These are phyloP conservation scores for Boletus tomentosulus DNA, from an alignment of 768 basidiomycete species.

Conservation along the genomic window DNA sequence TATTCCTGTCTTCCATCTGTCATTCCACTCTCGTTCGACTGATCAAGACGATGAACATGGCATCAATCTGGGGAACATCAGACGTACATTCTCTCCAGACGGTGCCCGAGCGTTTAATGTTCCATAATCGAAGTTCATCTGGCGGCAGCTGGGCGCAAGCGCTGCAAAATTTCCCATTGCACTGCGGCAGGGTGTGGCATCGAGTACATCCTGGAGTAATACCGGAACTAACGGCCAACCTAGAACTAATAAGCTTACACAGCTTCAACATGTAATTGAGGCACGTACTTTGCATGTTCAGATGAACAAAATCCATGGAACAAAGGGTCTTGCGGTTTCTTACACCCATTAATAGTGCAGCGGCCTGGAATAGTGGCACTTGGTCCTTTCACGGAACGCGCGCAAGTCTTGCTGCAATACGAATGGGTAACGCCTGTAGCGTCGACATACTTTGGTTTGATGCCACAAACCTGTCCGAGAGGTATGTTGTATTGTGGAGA, in stretches of 20 bases:
- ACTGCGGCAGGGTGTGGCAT: slow-evolving; percentile 47
- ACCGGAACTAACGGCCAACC: slow-evolving; percentile 49
- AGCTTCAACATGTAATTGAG: slow-evolving; percentile 1
- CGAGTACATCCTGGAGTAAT: slow-evolving; percentile 47
- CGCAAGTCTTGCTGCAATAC: slow-evolving; percentile 61
- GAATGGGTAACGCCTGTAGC: slow-evolving; percentile 51
- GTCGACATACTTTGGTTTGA: slow-evolving; percentile 60
- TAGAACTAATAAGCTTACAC: slow-evolving; percentile 22
- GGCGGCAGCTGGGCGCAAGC: slow-evolving; percentile 46
- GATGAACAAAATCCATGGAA: slow-evolving; percentile 57
- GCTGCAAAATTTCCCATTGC: slow-evolving; percentile 44
- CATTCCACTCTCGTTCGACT: slow-evolving; percentile 52
- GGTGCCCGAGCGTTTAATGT: slow-evolving; percentile 43
- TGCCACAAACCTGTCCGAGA: slow-evolving; percentile 47
- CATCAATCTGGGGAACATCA: slow-evolving; percentile 14
- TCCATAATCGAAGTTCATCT: slow-evolving; percentile 42
- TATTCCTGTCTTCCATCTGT: slow-evolving; percentile 31
- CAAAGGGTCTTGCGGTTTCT: slow-evolving; percentile 44
- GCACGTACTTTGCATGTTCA: slow-evolving; percentile 50
- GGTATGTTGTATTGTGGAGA: slow-evolving; percentile 9
- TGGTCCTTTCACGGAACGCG: slow-evolving; percentile 37
- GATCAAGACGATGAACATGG: slow-evolving; percentile 31
- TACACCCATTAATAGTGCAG: slow-evolving; percentile 51
- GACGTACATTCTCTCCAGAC: slow-evolving; percentile 51
- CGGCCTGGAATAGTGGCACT: slow-evolving; percentile 33